Evolutionary conservation across 176 grass and related monocot species (phyloP).

Genomic region (Pharus latifolius): DNA sequence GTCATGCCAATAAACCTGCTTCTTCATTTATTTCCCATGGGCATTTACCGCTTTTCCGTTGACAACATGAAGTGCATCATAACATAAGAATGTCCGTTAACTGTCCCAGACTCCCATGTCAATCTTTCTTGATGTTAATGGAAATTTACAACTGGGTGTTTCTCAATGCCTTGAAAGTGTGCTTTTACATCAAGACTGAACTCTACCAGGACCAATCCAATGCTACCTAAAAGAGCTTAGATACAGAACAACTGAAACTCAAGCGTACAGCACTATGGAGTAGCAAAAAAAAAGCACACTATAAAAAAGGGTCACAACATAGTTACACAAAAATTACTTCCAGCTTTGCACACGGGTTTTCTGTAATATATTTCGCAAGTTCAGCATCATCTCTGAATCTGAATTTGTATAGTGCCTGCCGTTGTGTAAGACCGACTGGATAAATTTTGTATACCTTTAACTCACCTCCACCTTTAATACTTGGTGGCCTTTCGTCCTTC

Average conservation of each 20-base stretch:
- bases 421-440: conserved; percentile 57
- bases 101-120: neutral
- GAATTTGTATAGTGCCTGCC: conserved; percentile 69
- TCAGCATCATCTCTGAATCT: conserved; percentile 60
- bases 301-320: neutral
- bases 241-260: conserved; percentile 18
- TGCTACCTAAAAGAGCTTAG: conserved; percentile 10
- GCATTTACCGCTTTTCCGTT: neutral
- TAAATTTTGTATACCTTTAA: conserved; percentile 80
- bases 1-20: neutral
- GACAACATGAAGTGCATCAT: neutral
- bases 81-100: neutral
- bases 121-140: neutral
- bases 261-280: neutral
- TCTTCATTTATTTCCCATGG: neutral
- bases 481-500: conserved; percentile 77
- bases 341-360: conserved; percentile 78
- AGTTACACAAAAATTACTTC: conserved; percentile 92
- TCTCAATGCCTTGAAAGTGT: neutral
- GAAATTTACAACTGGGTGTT: conserved; percentile 23
- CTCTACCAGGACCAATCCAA: neutral
- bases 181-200: neutral
- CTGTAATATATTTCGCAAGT: conserved; percentile 56
- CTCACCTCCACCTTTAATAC: conserved; percentile 59
- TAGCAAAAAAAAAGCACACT: neutral